Evolutionary conservation across 805 yeast genomes (phyloP).

Genomic region (Zygosaccharomyces bisporus): DNA sequence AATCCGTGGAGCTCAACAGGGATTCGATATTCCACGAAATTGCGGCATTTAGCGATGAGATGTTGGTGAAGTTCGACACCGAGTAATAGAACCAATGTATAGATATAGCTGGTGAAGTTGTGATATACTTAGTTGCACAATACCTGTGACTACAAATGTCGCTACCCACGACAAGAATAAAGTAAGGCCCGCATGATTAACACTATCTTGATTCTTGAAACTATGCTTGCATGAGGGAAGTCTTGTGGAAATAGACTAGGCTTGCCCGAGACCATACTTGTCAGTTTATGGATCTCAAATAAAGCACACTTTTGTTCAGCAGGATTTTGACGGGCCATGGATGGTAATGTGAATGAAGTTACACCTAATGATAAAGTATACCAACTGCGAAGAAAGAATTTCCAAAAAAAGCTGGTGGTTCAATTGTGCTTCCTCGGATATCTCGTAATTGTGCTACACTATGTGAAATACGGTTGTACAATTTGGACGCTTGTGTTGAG

Average conservation of each 20-base stretch:
- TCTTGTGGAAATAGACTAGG: not conserved
- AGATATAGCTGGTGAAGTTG: constrained; percentile 4
- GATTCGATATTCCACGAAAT: constrained; percentile 75
- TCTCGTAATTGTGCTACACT: constrained; percentile 24
- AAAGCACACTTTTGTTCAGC: not conserved
- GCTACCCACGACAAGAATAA: not conserved
- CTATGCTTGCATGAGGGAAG: not conserved
- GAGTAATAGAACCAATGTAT: constrained; percentile 15
- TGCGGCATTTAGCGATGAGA: constrained; percentile 61
- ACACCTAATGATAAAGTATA: constrained; percentile 15
- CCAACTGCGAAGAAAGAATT: constrained; percentile 27
- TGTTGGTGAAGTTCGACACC: constrained; percentile 43
- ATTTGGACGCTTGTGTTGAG: constrained; percentile 33
- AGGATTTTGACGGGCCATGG: not conserved
- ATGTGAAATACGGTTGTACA: constrained; percentile 30
- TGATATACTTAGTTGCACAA: constrained; percentile 1
- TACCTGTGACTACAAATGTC: not conserved
- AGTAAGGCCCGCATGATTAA: not conserved
- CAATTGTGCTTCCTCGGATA: constrained; percentile 25
- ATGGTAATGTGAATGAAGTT: constrained; percentile 4
- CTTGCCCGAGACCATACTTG: not conserved
- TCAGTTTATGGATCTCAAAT: not conserved
- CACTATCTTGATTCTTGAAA: not conserved
- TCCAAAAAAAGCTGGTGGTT: constrained; percentile 22
- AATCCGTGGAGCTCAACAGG: constrained; percentile 58